Evolutionary conservation across 345 rosid species (phyloP).

Genomic region (Syzygium aromaticum): DNA sequence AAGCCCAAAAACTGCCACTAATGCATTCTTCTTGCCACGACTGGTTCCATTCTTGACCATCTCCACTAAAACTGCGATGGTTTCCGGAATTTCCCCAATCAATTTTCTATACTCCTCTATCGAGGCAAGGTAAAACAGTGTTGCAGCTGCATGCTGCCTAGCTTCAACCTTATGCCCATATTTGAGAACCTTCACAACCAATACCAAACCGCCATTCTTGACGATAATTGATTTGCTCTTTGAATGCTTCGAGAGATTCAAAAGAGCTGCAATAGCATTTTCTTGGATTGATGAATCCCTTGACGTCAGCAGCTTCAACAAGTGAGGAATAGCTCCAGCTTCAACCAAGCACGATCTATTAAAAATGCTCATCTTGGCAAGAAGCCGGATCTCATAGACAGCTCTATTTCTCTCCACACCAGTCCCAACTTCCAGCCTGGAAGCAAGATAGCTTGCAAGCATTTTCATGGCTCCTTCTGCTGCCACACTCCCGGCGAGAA

Average conservation of each 20-base stretch:
- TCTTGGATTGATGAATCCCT: conserved; percentile 39
- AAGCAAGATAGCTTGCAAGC: conserved; percentile 35
- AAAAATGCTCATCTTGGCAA: conserved; percentile 57
- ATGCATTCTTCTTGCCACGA: conserved; percentile 55
- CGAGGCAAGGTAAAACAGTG: conserved; percentile 58
- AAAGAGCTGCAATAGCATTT: conserved; percentile 53
- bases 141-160: conserved; percentile 63
- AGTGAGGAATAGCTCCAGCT: conserved; percentile 35
- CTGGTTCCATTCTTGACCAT: conserved; percentile 32
- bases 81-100: conserved; percentile 53
- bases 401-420: conserved; percentile 35
- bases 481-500: conserved; percentile 38
- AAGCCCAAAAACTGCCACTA: conserved; percentile 61
- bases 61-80: conserved; percentile 47
- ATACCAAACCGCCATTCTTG: conserved; percentile 40
- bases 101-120: conserved; percentile 46
- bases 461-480: conserved; percentile 48
- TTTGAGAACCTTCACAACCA: conserved; percentile 35
- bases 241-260: conserved; percentile 63
- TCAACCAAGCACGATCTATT: conserved; percentile 64
- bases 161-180: conserved; percentile 45
- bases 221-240: conserved; percentile 38
- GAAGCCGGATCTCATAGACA: conserved; percentile 55
- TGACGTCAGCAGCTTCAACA: conserved; percentile 31
- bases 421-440: conserved; percentile 28